phyloP scores from a whole-genome alignment of 306 rosid genomes.

The Rosa rugosa region DNA sequence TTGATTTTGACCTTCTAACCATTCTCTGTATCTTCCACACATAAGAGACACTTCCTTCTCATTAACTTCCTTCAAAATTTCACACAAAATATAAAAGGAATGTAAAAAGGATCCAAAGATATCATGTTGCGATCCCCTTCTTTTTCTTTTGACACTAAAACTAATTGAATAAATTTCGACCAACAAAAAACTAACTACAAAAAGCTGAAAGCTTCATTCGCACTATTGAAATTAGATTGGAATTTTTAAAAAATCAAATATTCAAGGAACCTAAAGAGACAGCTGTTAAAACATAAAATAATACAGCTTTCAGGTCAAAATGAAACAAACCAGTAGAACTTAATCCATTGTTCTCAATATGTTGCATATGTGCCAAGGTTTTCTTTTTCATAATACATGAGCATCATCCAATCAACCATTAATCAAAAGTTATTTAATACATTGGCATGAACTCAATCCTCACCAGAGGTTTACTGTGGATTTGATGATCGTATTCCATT shows the following conservation, averaged over 20 bases:
- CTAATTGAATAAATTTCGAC: neutral
- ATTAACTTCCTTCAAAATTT: neutral
- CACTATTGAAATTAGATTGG: neutral
- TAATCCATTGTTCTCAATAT: neutral
- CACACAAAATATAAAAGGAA: neutral
- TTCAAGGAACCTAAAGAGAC: neutral
- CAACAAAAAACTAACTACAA: neutral
- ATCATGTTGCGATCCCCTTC: neutral
- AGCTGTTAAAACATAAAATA: neutral
- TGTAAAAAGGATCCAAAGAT: neutral
- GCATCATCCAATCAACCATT: neutral
- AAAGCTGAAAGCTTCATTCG: neutral
- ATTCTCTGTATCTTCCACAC: neutral
- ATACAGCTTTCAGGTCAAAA: neutral
- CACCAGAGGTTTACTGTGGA: conserved; percentile 30
- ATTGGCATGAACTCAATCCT: conserved; percentile 13
- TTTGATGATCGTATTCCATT: conserved; percentile 51
- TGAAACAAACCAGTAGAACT: neutral
- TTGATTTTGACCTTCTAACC: neutral
- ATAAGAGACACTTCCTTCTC: neutral
- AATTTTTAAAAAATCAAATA: neutral
- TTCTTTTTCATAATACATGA: neutral
- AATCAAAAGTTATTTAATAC: neutral
- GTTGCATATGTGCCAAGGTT: neutral
- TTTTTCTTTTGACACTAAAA: neutral